Evolutionary conservation across 768 basidiomycete genomes (phyloP).

Genomic region (Boletus subcaerulescens): DNA sequence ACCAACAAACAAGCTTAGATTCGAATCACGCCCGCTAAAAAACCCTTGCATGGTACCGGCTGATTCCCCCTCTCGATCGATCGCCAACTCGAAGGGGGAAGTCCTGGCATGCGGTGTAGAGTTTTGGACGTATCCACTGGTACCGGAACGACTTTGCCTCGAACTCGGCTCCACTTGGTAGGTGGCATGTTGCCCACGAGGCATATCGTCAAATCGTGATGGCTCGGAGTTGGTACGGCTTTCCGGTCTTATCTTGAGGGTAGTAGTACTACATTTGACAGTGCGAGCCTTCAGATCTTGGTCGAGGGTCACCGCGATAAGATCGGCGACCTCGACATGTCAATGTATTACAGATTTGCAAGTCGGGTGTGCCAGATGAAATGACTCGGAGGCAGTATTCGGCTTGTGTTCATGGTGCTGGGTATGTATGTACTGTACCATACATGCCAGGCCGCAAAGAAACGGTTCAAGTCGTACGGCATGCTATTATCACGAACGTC

Average conservation of each 20-base stretch:
- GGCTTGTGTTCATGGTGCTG: not conserved
- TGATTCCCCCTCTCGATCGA: conserved; percentile 1
- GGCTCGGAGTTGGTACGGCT: not conserved
- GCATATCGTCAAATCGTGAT: not conserved
- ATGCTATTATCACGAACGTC: not conserved
- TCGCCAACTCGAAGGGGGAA: not conserved
- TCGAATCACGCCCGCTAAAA: too few species aligned
- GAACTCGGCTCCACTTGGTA: not conserved
- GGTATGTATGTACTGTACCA: too few species aligned
- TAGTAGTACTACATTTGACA: too few species aligned
- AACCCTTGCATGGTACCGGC: not conserved
- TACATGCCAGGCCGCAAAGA: not conserved
- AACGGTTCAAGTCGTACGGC: conserved; percentile 1
- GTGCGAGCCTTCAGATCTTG: not conserved
- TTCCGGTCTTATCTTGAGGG: not conserved
- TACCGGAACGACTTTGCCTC: not conserved
- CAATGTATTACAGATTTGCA: not conserved
- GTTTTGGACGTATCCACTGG: conserved; percentile 6
- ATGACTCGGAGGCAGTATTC: not conserved
- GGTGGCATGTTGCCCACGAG: conserved; percentile 17
- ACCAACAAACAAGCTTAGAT: too few species aligned
- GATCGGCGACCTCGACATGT: conserved; percentile 1
- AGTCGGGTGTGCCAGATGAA: not conserved
- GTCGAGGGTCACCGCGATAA: conserved; percentile 1
- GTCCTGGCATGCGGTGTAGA: conserved; percentile 9